Evolutionary conservation across 441 rosid species (phyloP).

Genomic region (California macrophylla): DNA sequence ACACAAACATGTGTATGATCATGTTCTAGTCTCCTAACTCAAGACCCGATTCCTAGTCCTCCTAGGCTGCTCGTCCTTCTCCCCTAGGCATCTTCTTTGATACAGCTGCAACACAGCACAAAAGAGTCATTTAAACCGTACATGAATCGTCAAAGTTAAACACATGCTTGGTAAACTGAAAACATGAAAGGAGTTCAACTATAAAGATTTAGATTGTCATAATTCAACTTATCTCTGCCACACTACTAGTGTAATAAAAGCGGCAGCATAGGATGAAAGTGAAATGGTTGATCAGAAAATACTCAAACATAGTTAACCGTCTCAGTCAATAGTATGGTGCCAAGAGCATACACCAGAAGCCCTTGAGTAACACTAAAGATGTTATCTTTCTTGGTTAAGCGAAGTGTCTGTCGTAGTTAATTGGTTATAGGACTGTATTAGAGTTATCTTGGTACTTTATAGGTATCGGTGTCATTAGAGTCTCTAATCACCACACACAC

Average conservation of each 20-base stretch:
- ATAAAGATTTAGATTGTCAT: background rate
- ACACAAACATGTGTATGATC: background rate
- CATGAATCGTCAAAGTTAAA: background rate
- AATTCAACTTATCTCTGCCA: background rate
- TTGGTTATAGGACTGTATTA: background rate
- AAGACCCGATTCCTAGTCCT: background rate
- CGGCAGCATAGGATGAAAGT: background rate
- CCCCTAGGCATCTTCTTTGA: conserved; percentile 58
- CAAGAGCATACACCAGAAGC: background rate
- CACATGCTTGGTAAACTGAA: background rate
- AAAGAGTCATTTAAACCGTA: conserved; percentile 4
- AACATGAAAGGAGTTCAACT: background rate
- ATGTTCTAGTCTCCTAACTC: background rate
- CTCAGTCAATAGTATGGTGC: background rate
- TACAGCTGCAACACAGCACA: conserved; percentile 30
- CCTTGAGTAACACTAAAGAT: background rate
- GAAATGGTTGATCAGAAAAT: background rate
- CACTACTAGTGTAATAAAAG: background rate
- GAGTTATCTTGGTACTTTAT: background rate
- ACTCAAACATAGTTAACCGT: background rate
- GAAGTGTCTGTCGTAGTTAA: background rate
- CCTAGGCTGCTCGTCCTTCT: conserved; percentile 29
- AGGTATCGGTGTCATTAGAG: background rate
- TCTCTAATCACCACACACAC: background rate
- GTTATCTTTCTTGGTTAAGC: background rate